phyloP scores from a whole-genome alignment of 192 early-diverging fungal genomes.

The Glomus cerebriforme region DNA sequence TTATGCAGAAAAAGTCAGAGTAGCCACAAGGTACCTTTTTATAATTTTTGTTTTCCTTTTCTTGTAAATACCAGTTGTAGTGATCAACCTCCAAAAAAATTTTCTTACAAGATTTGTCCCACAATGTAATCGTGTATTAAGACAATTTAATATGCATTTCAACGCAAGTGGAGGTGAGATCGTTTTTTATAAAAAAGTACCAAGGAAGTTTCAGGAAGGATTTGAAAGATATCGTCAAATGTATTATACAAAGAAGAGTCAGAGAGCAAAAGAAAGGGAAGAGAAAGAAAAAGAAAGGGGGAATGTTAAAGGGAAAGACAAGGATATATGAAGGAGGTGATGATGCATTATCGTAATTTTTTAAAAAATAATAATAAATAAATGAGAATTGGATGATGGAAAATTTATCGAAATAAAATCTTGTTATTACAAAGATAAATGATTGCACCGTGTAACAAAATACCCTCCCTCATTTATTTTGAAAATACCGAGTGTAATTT shows the following conservation, averaged over 20 bases:
- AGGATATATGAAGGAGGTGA: background rate
- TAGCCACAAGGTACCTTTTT: conserved; percentile 54
- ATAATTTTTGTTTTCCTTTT: background rate
- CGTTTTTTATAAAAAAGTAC: conserved; percentile 54
- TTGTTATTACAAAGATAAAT: background rate
- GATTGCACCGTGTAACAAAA: background rate
- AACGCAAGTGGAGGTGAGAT: conserved; percentile 50
- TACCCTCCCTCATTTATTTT: background rate
- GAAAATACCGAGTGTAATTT: background rate
- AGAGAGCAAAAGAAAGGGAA: conserved; percentile 22
- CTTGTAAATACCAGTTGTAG: background rate
- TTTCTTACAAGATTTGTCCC: conserved; percentile 52
- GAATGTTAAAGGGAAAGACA: conserved; percentile 36
- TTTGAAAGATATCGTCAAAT: conserved; percentile 36
- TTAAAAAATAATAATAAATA: conserved; percentile 6
- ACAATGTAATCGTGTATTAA: conserved; percentile 56
- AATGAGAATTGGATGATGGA: background rate
- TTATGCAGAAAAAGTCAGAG: conserved; percentile 58
- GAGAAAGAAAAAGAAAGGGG: conserved; percentile 10
- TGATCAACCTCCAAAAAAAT: background rate
- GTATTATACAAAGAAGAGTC: conserved; percentile 25
- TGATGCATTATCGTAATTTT: background rate
- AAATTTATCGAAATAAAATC: background rate
- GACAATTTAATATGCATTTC: conserved; percentile 61
- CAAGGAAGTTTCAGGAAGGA: conserved; percentile 57